These are phyloP conservation scores for Cupressus sempervirens DNA, from an alignment of 75 land plant genomes.

Conservation along the genomic window DNA sequence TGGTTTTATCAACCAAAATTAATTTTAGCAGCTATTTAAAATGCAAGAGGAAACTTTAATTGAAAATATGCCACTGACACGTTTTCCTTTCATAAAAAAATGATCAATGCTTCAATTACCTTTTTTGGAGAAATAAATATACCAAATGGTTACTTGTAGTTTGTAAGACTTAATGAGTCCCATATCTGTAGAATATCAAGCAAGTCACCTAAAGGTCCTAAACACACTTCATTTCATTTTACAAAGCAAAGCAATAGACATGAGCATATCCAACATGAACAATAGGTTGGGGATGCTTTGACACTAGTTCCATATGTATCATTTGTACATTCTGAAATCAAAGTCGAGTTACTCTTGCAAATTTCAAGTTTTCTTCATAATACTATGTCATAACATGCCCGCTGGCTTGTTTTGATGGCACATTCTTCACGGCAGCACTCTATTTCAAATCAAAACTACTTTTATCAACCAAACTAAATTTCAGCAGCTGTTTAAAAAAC, in stretches of 20 bases:
- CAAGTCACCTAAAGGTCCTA: neutral
- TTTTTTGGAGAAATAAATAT: neutral
- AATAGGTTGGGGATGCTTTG: neutral
- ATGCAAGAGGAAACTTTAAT: neutral
- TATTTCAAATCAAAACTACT: neutral
- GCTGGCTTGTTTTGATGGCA: too few species aligned
- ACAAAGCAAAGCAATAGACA: neutral
- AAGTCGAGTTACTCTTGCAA: neutral
- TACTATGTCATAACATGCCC: neutral
- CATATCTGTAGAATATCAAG: neutral
- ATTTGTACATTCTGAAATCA: neutral
- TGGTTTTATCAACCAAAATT: neutral
- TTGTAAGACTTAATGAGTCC: neutral
- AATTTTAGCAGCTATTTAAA: neutral
- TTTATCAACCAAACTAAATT: neutral
- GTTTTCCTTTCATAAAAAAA: neutral
- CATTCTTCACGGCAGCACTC: neutral
- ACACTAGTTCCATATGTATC: neutral
- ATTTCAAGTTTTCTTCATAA: neutral
- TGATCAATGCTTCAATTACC: neutral
- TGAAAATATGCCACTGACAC: neutral
- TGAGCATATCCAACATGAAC: neutral
- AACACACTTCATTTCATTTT: neutral
- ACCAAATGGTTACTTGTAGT: neutral
- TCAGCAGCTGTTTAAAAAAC: neutral